A percentile compares a stretch with the other conserved stretches of the same genome.
Conservation (phyloP, 768 basidiomycete genomes). For the Termitomyces sp. region DNA sequence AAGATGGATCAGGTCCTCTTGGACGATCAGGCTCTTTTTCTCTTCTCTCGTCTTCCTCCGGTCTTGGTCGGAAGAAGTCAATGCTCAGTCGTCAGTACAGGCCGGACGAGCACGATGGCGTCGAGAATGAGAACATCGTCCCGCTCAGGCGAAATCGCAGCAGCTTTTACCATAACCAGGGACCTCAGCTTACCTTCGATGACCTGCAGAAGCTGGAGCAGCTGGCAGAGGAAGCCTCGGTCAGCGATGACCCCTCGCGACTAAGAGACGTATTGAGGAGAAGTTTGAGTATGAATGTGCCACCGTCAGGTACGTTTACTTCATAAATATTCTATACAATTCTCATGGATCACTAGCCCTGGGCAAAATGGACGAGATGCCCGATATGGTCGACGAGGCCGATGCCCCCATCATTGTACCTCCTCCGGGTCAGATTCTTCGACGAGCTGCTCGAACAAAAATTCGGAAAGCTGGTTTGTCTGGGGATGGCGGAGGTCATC, state of each 20-base stretch:
- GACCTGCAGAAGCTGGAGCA: slow-evolving; percentile 95
- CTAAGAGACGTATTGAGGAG: slow-evolving; percentile 76
- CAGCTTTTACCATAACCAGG: slow-evolving; percentile 58
- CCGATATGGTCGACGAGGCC: slow-evolving; percentile 70
- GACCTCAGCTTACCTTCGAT: slow-evolving; percentile 85
- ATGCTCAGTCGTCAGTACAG: slow-evolving; percentile 95
- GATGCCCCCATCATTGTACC: slow-evolving; percentile 91
- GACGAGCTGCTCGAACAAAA: slow-evolving; percentile 90
- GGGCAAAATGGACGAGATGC: slow-evolving; percentile 62
- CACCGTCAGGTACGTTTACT: slow-evolving; percentile 71
- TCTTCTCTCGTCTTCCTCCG: slow-evolving; percentile 33
- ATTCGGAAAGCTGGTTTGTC: slow-evolving; percentile 81
- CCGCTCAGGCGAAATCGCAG: slow-evolving; percentile 66
- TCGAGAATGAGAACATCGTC: slow-evolving; percentile 62
- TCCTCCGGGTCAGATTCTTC: slow-evolving; percentile 83
- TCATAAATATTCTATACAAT: slow-evolving; percentile 8
- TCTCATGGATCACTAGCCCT: slow-evolving; percentile 39
- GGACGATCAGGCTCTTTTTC: slow-evolving; percentile 40
- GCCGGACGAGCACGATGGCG: slow-evolving; percentile 71
- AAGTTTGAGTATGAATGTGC: slow-evolving; percentile 82
- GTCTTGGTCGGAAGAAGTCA: slow-evolving; percentile 79
- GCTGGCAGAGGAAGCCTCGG: slow-evolving; percentile 85
- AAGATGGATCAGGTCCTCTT: slow-evolving; percentile 32
- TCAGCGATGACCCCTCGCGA: slow-evolving; percentile 75
- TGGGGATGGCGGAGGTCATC: slow-evolving; percentile 79